Conservation (phyloP, 768 basidiomycete genomes). For the Russula brevipes region DNA sequence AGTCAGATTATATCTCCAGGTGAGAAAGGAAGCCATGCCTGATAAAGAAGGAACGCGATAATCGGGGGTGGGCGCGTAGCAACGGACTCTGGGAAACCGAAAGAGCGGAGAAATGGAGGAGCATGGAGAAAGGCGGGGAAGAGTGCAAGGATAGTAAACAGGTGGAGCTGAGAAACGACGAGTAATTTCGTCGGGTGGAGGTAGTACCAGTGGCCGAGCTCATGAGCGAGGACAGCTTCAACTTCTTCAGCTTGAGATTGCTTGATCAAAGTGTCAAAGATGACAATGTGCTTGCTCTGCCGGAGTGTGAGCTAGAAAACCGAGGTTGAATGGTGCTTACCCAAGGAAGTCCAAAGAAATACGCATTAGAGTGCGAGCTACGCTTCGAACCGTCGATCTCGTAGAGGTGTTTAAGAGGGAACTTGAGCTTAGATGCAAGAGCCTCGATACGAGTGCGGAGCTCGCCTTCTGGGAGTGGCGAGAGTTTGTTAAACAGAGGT, state of each 20-base stretch:
- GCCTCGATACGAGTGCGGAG: constrained; percentile 71
- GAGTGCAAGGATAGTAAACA: constrained; percentile 77
- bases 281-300: constrained; percentile 90
- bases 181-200: constrained; percentile 88
- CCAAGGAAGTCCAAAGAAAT: constrained; percentile 97
- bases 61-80: constrained; percentile 70
- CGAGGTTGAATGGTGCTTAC: constrained; percentile 36
- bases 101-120: constrained; percentile 70
- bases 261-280: constrained; percentile 95
- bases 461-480: constrained; percentile 73
- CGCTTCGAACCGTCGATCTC: constrained; percentile 97
- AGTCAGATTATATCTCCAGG: not conserved
- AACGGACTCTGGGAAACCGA: constrained; percentile 68
- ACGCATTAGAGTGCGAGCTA: constrained; percentile 94
- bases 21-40: constrained; percentile 37
- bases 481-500: constrained; percentile 96
- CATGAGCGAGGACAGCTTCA: constrained; percentile 95
- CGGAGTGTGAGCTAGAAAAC: not conserved
- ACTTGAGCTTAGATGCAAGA: constrained; percentile 76
- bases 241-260: constrained; percentile 88
- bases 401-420: constrained; percentile 91
- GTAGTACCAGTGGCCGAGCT: constrained; percentile 95
- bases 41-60: constrained; percentile 83
- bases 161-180: constrained; percentile 78
- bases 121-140: constrained; percentile 90